Conservation (phyloP, 208 protist species). For the Herpetomonas tarakana region DNA sequence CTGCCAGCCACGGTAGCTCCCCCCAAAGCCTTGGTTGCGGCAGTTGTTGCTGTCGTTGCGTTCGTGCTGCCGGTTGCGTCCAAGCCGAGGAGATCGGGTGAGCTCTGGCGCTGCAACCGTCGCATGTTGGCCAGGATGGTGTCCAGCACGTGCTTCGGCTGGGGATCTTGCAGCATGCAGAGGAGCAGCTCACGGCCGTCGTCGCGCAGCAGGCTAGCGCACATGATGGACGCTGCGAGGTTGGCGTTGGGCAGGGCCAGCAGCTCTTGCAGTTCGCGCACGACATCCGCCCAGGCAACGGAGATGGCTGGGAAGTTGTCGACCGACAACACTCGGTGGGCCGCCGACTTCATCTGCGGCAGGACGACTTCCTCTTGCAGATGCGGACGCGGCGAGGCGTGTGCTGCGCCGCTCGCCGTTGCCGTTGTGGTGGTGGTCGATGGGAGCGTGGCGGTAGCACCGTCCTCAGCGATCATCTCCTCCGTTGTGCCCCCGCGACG, state of each 20-base stretch:
- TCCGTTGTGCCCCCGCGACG: not conserved
- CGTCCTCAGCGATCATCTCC: not conserved
- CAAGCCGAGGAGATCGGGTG: not conserved
- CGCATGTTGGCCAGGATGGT: not conserved
- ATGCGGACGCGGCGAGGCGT: not conserved
- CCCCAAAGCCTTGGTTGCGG: not conserved
- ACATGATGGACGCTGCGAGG: conserved; percentile 57
- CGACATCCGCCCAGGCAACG: conserved; percentile 63
- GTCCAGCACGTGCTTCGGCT: conserved; percentile 10
- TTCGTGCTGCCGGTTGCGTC: conserved; percentile 2
- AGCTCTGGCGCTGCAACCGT: not conserved
- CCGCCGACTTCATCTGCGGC: not conserved
- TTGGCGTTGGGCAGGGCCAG: conserved; percentile 22
- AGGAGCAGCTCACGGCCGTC: conserved; percentile 75
- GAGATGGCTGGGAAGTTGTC: conserved; percentile 9
- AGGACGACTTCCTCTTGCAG: too few species aligned
- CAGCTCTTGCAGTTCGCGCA: conserved; percentile 48
- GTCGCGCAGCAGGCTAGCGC: conserved; percentile 70
- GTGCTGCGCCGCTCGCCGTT: not conserved
- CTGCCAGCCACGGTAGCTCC: conserved; percentile 5
- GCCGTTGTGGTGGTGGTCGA: not conserved
- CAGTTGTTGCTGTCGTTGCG: conserved; percentile 1
- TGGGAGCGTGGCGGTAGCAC: not conserved
- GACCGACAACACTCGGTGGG: not conserved
- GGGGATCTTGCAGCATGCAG: conserved; percentile 70